Percentiles rank a stretch among this genome's conserved stretches.
phyloP scores from a whole-genome alignment of 768 basidiomycete species.

The Leccinellum luteum region DNA sequence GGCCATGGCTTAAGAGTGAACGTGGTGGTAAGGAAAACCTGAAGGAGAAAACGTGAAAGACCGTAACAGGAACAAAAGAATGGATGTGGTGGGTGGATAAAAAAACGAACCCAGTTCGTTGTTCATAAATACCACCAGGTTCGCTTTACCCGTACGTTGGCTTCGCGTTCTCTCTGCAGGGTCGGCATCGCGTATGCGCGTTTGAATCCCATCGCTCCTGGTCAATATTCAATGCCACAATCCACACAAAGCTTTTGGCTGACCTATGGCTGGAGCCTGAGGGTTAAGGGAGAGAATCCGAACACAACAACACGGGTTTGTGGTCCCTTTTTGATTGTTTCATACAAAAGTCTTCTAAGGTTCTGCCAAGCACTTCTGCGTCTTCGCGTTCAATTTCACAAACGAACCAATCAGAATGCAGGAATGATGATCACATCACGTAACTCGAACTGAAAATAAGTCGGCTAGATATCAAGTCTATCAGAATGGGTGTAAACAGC shows the following conservation, averaged over 20 bases:
- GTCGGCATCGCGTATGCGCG: slow-evolving; percentile 4
- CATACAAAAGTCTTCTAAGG: slow-evolving; percentile 7
- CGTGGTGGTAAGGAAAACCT: slow-evolving; percentile 13
- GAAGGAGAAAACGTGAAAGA: slow-evolving; percentile 5
- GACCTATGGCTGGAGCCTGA: slow-evolving; percentile 11
- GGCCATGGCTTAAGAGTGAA: slow-evolving; percentile 44
- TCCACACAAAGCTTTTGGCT: neutral
- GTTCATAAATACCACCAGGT: slow-evolving; percentile 13
- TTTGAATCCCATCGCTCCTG: neutral
- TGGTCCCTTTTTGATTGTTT: slow-evolving; percentile 17
- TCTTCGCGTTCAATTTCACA: slow-evolving; percentile 10
- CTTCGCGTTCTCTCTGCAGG: slow-evolving; percentile 8
- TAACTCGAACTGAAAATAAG: slow-evolving; percentile 23
- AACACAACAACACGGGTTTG: slow-evolving; percentile 1
- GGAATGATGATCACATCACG: slow-evolving; percentile 20
- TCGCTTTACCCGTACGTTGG: slow-evolving; percentile 1
- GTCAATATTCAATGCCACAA: slow-evolving; percentile 1
- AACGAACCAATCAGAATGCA: slow-evolving; percentile 17
- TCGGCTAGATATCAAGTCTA: slow-evolving; percentile 26
- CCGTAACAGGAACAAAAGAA: slow-evolving; percentile 12
- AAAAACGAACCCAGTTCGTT: slow-evolving; percentile 13
- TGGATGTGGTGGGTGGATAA: neutral
- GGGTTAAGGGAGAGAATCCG: neutral
- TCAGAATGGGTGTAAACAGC: slow-evolving; percentile 14
- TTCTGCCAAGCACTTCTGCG: slow-evolving; percentile 1